Evolutionary conservation across 257 asterid genomes (phyloP).

Genomic region (Solanum chilense): DNA sequence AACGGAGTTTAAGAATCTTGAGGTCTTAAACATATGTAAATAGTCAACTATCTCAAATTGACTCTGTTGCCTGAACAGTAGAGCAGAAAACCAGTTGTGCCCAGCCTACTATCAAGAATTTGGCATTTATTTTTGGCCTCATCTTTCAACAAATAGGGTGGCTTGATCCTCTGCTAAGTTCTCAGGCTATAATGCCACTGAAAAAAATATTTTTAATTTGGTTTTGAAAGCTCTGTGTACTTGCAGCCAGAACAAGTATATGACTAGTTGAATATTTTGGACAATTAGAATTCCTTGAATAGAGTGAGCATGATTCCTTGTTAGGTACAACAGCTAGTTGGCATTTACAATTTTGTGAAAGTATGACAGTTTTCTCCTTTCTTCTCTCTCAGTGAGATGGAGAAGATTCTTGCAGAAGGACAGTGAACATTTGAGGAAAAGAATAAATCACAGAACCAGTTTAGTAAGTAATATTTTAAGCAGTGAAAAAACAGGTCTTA

Average conservation of each 20-base stretch:
- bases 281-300: not conserved
- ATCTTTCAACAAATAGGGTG: not conserved
- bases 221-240: not conserved
- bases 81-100: not conserved
- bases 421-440: not conserved
- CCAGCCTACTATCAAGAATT: not conserved
- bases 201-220: not conserved
- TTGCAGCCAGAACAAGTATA: not conserved
- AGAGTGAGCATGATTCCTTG: slow-evolving; percentile 1
- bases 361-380: not conserved
- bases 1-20: not conserved
- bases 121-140: slow-evolving; percentile 2
- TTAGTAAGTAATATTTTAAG: not conserved
- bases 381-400: not conserved
- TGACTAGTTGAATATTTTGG: not conserved
- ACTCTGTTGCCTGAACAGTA: not conserved
- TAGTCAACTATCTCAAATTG: not conserved
- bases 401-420: not conserved
- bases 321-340: slow-evolving; percentile 3
- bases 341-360: slow-evolving; percentile 1
- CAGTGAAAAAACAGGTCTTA: slow-evolving; percentile 7
- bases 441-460: not conserved
- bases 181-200: slow-evolving; percentile 1
- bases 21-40: not conserved
- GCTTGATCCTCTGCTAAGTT: slow-evolving; percentile 8